Evolutionary conservation across 2,329 filamentous ascomycete species (phyloP), one percentile per base, ranked within the genome.

Genomic region (Ascocoryne sarcoides): DNA sequence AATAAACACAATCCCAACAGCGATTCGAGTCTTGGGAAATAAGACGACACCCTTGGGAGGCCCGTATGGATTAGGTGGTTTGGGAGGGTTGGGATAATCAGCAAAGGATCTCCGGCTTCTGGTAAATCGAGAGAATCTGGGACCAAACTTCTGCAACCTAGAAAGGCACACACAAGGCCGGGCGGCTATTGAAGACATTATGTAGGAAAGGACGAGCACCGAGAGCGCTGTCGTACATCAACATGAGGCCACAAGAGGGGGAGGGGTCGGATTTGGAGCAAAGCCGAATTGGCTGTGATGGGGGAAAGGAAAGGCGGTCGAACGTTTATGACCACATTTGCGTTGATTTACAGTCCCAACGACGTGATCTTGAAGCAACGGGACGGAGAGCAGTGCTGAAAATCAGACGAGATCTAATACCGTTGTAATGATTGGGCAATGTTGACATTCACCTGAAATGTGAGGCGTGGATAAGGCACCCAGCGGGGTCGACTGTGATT

Each of bases 1-100:
- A 47, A 70, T 63, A 49, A 72, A 67, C 10, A 70, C 64, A 36
- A 69, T 53, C 10, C 69, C 70, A 46, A 72, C 49, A 5, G 65
- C 62, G 16, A 73, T 60, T 41, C 67, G 65, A 29, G 69, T 58
- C 48, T 68, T 70, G 8, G 68, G 68, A 36, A 62, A 55, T 56
- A 60, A 63, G 29, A 69, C 65, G 2, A 18, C 20, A 23, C 34
- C 21, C 40, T 44, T 36, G 4, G 40, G 21, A 36, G 36, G 29
- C 7, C 18, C 23, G 23, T 26, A 26, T 7, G 23, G 23, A 26
- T 26, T 26, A 12, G 23, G 23, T 26, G 23, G 23, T 12, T 26
- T 26, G 30, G 48, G 46, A 32, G 47, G 49, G 15, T 49, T 52
- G 8, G 37, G 43, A 26, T 33, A 34, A 17, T 48, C 36, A 45